Evolutionary conservation across 805 yeast species (phyloP).

Genomic region (Lipomyces chichibuensis): DNA sequence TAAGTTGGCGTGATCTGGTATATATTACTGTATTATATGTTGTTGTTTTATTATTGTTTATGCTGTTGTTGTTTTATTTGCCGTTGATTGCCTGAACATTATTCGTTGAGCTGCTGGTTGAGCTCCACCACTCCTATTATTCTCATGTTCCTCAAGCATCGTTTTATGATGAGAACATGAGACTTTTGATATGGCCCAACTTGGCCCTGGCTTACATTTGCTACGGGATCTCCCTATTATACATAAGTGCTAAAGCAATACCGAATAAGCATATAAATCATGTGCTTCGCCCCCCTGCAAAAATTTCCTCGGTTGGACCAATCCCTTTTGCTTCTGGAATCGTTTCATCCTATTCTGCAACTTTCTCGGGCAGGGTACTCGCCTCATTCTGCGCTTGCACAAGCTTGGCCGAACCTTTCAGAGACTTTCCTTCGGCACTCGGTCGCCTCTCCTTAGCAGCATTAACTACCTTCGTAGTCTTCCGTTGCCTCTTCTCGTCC

Average conservation of each 20-base stretch:
- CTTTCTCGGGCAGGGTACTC: neutral
- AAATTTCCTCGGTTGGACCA: neutral
- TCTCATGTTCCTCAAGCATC: slow-evolving; percentile 1
- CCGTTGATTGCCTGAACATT: too few species aligned
- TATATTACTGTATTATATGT: too few species aligned
- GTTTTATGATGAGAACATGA: neutral
- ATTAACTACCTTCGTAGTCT: neutral
- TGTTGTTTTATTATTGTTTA: too few species aligned
- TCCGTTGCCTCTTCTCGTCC: neutral
- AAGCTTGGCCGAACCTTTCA: neutral
- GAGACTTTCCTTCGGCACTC: neutral
- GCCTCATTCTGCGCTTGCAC: neutral
- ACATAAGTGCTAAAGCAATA: too few species aligned
- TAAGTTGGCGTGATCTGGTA: too few species aligned
- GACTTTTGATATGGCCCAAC: too few species aligned
- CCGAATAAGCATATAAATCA: neutral
- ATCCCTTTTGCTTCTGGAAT: neutral
- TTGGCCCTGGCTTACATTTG: too few species aligned
- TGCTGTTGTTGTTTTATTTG: too few species aligned
- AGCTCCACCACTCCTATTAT: neutral
- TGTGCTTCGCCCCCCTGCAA: neutral
- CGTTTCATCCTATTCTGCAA: neutral
- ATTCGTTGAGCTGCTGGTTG: too few species aligned
- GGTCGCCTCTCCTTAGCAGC: neutral
- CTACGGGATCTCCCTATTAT: too few species aligned